A percentile compares a stretch with the other conserved stretches of the same genome.
These are phyloP conservation scores for Phaffia australis DNA, from an alignment of 768 basidiomycete genomes.

Conservation along the genomic window DNA sequence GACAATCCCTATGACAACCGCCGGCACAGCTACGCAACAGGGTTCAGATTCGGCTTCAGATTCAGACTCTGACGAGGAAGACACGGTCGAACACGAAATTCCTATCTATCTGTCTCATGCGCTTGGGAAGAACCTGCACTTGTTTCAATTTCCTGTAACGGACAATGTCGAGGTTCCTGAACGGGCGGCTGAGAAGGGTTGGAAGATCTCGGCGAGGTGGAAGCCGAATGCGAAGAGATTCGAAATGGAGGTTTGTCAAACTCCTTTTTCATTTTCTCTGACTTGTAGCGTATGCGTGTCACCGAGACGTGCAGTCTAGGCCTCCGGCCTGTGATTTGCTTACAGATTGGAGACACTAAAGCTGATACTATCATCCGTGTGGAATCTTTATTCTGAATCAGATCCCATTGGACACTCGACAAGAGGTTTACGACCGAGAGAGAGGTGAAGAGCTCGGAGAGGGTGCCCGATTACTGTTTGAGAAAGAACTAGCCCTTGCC, in stretches of 20 bases:
- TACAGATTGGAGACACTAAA: not conserved
- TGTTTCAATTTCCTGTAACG: conserved; percentile 37
- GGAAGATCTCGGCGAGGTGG: conserved; percentile 33
- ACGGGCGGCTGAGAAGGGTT: conserved; percentile 31
- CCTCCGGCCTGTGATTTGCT: not conserved
- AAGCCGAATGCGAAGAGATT: conserved; percentile 34
- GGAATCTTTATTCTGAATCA: not conserved
- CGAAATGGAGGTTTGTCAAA: conserved; percentile 33
- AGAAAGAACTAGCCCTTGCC: conserved; percentile 27
- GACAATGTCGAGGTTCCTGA: conserved; percentile 32
- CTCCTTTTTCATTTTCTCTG: not conserved
- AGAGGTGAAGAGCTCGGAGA: conserved; percentile 35
- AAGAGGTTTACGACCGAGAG: conserved; percentile 35
- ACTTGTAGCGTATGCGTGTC: not conserved
- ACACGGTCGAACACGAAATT: conserved; percentile 32
- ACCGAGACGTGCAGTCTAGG: not conserved
- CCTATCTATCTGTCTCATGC: conserved; percentile 37
- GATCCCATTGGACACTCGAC: conserved; percentile 36
- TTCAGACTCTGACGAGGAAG: conserved; percentile 28
- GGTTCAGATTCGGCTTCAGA: too few relatives aligned
- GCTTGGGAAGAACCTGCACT: conserved; percentile 31
- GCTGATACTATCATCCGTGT: not conserved
- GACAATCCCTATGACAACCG: too few relatives aligned
- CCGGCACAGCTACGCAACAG: too few relatives aligned
- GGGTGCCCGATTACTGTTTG: conserved; percentile 27